phyloP scores from a whole-genome alignment of 1,139 yeast species.

The Blastobotrys aristatus region DNA sequence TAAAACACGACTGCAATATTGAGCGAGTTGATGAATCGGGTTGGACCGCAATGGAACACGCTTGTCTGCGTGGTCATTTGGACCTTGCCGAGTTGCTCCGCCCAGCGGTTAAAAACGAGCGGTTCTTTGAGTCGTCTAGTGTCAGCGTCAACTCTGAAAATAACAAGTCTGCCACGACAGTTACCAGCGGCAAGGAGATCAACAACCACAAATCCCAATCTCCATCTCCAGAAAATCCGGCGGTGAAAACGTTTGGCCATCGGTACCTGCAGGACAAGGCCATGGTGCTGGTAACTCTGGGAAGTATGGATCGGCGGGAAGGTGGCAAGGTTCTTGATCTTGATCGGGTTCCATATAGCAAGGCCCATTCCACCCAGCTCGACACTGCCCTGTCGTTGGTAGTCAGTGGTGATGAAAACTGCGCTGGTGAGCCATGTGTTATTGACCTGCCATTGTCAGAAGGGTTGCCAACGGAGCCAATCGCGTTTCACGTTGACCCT shows the following conservation, averaged over 20 bases:
- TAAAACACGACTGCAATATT: constrained; percentile 45
- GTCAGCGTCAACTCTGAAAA: not conserved
- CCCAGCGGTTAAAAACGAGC: constrained; percentile 36
- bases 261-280: constrained; percentile 58
- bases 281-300: constrained; percentile 71
- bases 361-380: constrained; percentile 71
- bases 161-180: not conserved
- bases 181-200: constrained; percentile 14
- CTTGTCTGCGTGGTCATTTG: constrained; percentile 84
- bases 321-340: constrained; percentile 59
- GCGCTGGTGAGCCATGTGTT: constrained; percentile 57
- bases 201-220: not conserved
- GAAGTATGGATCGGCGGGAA: constrained; percentile 76
- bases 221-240: constrained; percentile 9
- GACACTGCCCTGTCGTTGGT: constrained; percentile 84
- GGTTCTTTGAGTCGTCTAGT: not conserved
- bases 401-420: constrained; percentile 45
- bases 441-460: constrained; percentile 84
- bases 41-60: constrained; percentile 97
- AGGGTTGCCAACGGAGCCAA: constrained; percentile 76
- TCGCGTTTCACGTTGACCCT: constrained; percentile 66
- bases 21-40: constrained; percentile 76
- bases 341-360: constrained; percentile 67
- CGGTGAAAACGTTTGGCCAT: constrained; percentile 80
- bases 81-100: constrained; percentile 57